Evolutionary conservation across 2,329 filamentous ascomycete species (phyloP).

Genomic region (Fusarium sp.): DNA sequence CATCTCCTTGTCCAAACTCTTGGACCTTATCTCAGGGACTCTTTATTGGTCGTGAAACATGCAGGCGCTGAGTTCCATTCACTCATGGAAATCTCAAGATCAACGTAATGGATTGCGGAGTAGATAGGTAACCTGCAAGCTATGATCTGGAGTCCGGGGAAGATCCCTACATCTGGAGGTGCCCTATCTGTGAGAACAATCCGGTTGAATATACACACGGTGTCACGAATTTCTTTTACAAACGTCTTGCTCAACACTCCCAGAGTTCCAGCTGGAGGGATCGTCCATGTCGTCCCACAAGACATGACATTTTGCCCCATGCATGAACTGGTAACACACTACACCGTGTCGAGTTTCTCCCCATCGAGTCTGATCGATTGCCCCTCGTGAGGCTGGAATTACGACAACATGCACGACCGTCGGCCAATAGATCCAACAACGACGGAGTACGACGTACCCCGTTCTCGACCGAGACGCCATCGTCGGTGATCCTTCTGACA

Average conservation of each 20-base stretch:
- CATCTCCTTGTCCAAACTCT: constrained; percentile 9
- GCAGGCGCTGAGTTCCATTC: constrained; percentile 9
- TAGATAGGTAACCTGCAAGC: constrained; percentile 5
- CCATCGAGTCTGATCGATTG: neutral
- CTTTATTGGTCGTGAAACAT: constrained; percentile 21
- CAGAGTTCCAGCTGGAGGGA: neutral
- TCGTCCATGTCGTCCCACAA: constrained; percentile 12
- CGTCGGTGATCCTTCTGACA: constrained; percentile 17
- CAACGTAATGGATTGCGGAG: constrained; percentile 34
- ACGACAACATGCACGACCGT: neutral
- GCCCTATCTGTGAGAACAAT: neutral
- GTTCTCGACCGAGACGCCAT: constrained; percentile 13
- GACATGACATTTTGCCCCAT: constrained; percentile 6
- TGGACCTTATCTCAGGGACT: constrained; percentile 32
- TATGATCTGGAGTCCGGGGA: constrained; percentile 7
- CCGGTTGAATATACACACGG: constrained; percentile 3
- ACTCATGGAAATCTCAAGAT: constrained; percentile 32
- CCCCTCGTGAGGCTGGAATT: constrained; percentile 7
- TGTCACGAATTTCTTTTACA: constrained; percentile 1
- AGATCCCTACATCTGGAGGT: neutral
- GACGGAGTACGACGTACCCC: neutral
- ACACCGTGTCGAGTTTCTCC: neutral
- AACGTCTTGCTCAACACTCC: neutral
- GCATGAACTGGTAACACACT: constrained; percentile 30
- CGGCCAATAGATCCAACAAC: neutral